A percentile compares a stretch with the other conserved stretches of the same genome.
Evolutionary conservation across 1,139 yeast genomes (phyloP).

Genomic region (Blastobotrys apis): DNA sequence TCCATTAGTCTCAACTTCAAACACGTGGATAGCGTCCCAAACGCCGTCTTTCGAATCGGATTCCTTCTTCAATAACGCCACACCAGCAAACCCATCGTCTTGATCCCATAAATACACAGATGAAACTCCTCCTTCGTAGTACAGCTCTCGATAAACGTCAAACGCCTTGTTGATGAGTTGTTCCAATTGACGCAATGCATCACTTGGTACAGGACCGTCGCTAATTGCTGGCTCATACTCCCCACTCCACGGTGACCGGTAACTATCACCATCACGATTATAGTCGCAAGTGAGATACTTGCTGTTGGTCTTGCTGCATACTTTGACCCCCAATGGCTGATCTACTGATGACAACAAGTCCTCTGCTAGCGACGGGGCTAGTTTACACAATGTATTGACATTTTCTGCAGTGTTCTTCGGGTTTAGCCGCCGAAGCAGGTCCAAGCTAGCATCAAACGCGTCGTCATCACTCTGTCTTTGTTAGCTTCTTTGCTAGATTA

Average conservation of each 20-base stretch:
- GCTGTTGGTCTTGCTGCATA: constrained; percentile 59
- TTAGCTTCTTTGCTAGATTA: not conserved
- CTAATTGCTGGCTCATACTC: constrained; percentile 63
- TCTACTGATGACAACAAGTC: constrained; percentile 86
- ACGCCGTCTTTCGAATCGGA: constrained; percentile 46
- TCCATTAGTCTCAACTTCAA: constrained; percentile 60
- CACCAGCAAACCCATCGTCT: constrained; percentile 76
- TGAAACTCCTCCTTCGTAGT: constrained; percentile 89
- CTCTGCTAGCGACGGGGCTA: constrained; percentile 80
- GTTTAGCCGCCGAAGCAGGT: constrained; percentile 77
- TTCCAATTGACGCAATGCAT: constrained; percentile 67
- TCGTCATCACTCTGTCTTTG: constrained; percentile 42
- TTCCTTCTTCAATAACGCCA: constrained; percentile 71
- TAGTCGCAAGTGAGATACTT: constrained; percentile 85
- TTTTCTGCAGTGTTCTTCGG: constrained; percentile 66
- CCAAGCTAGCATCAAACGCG: constrained; percentile 81
- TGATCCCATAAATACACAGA: constrained; percentile 93
- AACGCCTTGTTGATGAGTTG: constrained; percentile 82
- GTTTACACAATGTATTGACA: constrained; percentile 62
- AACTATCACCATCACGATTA: constrained; percentile 90
- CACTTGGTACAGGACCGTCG: constrained; percentile 71
- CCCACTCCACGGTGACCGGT: constrained; percentile 89
- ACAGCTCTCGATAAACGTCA: constrained; percentile 86
- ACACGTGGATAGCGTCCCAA: constrained; percentile 93
- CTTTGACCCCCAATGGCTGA: constrained; percentile 63